Evolutionary conservation across 306 rosid genomes (phyloP).

Genomic region (Phaseolus lunatus): DNA sequence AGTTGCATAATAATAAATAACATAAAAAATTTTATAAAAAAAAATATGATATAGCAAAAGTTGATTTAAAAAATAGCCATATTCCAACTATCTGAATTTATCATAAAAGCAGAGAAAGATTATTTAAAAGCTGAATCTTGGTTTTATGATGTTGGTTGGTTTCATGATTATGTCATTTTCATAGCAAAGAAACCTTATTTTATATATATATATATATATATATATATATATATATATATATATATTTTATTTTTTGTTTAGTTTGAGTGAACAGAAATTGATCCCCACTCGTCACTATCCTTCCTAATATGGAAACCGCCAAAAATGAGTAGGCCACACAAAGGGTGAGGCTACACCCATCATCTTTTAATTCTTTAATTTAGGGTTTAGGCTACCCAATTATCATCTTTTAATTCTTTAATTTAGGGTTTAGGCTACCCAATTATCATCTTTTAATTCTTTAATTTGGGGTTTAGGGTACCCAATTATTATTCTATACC

Average conservation of each 20-base stretch:
- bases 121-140: conserved; percentile 41
- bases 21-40: too few species aligned
- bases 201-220: background rate
- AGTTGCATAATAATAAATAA: too few species aligned
- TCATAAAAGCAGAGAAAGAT: conserved; percentile 33
- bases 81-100: conserved; percentile 39
- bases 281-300: conserved; percentile 11
- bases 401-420: background rate
- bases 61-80: too few species aligned
- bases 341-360: conserved; percentile 5
- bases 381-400: conserved; percentile 1
- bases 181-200: conserved; percentile 42
- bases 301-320: conserved; percentile 36
- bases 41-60: too few species aligned
- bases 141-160: conserved; percentile 49
- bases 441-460: conserved; percentile 4
- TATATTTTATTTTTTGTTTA: conserved; percentile 23
- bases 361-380: background rate
- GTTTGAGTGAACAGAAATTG: conserved; percentile 8
- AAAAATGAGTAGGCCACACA: conserved; percentile 33
- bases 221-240: background rate
- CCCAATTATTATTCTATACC: background rate
- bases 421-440: background rate
- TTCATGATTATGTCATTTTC: conserved; percentile 57
- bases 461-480: background rate